These are phyloP conservation scores for Fusarium continuum DNA, from an alignment of 2,329 filamentous ascomycete species.

Conservation along the genomic window DNA sequence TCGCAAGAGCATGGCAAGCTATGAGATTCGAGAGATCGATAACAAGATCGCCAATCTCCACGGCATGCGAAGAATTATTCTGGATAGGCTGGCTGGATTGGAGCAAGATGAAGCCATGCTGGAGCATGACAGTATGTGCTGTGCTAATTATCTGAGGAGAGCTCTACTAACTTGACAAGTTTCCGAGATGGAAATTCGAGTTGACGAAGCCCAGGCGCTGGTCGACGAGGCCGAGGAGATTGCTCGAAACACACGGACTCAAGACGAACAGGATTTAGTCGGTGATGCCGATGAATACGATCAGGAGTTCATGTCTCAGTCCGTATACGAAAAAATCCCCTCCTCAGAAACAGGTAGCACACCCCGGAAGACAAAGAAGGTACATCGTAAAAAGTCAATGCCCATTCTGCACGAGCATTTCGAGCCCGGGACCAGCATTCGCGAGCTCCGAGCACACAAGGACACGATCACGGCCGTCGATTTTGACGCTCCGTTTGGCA, in stretches of 20 bases:
- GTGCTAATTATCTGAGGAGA: background rate
- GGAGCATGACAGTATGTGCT: conserved; percentile 81
- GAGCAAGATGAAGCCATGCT: conserved; percentile 91
- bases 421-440: conserved; percentile 86
- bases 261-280: conserved; percentile 63
- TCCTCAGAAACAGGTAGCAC: conserved; percentile 57
- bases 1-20: conserved; percentile 96
- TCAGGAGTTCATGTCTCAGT: conserved; percentile 90
- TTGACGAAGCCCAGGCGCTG: conserved; percentile 69
- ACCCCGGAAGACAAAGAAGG: conserved; percentile 60
- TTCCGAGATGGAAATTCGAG: conserved; percentile 67
- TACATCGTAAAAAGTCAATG: conserved; percentile 81
- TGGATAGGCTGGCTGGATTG: conserved; percentile 84
- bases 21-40: conserved; percentile 95
- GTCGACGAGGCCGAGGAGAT: conserved; percentile 67
- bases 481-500: conserved; percentile 97
- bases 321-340: conserved; percentile 93
- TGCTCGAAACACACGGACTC: conserved; percentile 60
- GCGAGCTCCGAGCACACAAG: conserved; percentile 86
- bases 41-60: conserved; percentile 94
- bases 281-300: conserved; percentile 60
- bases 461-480: conserved; percentile 91
- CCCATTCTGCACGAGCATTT: conserved; percentile 96
- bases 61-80: conserved; percentile 89
- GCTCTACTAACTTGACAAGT: conserved; percentile 57